Conservation (phyloP, 2,329 filamentous ascomycete genomes). For the Aspergillus brunneoviolaceus region DNA sequence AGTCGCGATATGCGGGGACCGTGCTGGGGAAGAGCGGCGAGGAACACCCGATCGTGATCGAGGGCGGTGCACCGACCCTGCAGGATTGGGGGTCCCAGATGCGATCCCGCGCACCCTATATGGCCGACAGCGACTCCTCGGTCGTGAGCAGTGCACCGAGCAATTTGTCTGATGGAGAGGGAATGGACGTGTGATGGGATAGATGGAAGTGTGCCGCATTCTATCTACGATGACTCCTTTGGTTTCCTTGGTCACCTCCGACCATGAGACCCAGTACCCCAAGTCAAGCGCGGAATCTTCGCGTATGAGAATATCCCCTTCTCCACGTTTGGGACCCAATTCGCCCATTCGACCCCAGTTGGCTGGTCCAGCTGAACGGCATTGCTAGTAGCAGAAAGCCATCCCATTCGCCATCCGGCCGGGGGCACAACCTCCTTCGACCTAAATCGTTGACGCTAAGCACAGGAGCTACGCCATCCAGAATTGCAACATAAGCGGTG, state of each 20-base stretch:
- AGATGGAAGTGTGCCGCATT: neutral
- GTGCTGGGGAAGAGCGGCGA: constrained; percentile 74
- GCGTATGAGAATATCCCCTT: neutral
- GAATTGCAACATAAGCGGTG: neutral
- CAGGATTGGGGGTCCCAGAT: constrained; percentile 59
- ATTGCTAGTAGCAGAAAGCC: neutral
- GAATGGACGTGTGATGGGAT: constrained; percentile 36
- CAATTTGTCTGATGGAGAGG: constrained; percentile 39
- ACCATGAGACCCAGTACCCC: neutral
- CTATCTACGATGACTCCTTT: neutral
- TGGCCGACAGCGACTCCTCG: constrained; percentile 35
- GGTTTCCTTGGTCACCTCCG: neutral
- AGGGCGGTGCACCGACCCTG: constrained; percentile 71
- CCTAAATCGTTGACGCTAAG: neutral
- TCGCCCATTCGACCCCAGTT: neutral
- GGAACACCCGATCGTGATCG: constrained; percentile 69
- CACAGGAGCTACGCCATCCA: neutral
- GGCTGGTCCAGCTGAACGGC: constrained; percentile 1
- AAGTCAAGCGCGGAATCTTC: neutral
- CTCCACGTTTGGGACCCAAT: neutral
- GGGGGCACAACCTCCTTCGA: neutral
- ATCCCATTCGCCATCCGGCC: neutral
- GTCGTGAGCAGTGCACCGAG: constrained; percentile 42
- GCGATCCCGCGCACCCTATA: constrained; percentile 31
- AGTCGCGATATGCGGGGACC: constrained; percentile 81